phyloP scores from a whole-genome alignment of 225 moss, liverwort and hornwort genomes.

The Takakia lepidozioides region DNA sequence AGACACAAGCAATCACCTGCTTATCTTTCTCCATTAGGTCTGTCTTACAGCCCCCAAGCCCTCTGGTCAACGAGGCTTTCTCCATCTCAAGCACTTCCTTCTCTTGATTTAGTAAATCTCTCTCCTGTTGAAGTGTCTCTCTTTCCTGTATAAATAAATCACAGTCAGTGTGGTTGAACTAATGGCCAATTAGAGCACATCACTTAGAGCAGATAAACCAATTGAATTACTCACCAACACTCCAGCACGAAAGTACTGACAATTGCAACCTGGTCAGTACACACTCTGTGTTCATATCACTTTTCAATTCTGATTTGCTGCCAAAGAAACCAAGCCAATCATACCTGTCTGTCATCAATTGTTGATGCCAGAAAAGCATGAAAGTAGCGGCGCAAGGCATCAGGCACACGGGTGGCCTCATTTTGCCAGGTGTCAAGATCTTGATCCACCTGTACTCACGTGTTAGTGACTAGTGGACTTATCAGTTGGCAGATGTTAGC shows the following conservation, averaged over 20 bases:
- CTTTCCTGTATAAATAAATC: constrained; percentile 63
- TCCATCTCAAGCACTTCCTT: constrained; percentile 57
- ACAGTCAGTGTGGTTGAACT: no score
- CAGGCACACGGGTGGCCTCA: constrained; percentile 70
- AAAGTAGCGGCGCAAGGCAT: constrained; percentile 81
- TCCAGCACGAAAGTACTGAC: no score
- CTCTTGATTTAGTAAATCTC: constrained; percentile 32
- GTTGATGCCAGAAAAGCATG: constrained; percentile 69
- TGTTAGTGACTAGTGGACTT: neutral
- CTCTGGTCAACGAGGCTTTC: constrained; percentile 34
- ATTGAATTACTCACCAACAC: no score
- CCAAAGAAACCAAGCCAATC: neutral
- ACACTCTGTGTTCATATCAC: no score
- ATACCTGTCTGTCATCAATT: constrained; percentile 61
- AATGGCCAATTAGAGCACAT: no score
- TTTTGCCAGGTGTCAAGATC: constrained; percentile 83
- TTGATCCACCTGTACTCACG: constrained; percentile 61
- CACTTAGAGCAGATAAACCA: no score
- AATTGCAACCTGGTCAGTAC: no score
- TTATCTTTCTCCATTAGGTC: constrained; percentile 70
- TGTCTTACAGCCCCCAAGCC: constrained; percentile 51
- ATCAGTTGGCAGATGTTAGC: neutral
- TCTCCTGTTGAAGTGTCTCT: constrained; percentile 54
- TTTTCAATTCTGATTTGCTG: neutral
- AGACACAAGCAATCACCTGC: constrained; percentile 37